Base-by-base conservation (phyloP, 1,284 basidiomycete genomes). In the Chondrostereum purpureum region DNA sequence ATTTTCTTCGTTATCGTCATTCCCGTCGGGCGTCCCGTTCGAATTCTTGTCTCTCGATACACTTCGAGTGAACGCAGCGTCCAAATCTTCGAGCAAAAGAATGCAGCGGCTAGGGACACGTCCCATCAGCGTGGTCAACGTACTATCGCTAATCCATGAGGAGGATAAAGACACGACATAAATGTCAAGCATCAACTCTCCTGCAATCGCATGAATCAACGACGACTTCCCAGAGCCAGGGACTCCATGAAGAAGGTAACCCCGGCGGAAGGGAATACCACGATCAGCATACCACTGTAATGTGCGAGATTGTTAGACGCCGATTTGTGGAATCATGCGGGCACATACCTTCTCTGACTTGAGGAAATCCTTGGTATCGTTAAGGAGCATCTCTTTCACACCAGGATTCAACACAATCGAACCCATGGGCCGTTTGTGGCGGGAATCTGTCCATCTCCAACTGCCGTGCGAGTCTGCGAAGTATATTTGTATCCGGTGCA, bases 381-480 rank as follows among this genome's bases (percentile, higher is more conserved):
- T 70, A 6, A 90, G 64, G 6, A 90, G 70, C 82, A 88, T 88
- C 62, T 89, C 87, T 64, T 90, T 90, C 38, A 89, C 84, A 46
- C 86, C 87, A 0, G 80, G 83, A 54, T 87, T 85, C 47, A 89
- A 71, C 8, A 89, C 86, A 55, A 89, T 88, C 54, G 80, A 84
- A 12, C 73, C 77, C 72, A 89, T 77, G 12, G 87, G 86, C 20
- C 86, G 76, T 63, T 88, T 88, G 62, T 88, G 86, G 35, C 86
- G 69, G 12, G 83, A 85, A 60, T 88, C 86, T 0, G 84, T 87
- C 82, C 84, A 89, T 40, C 85, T 69, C 87, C 87, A 89, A 42
- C 78, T 80, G 20, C 86, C 87, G 61, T 89, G 84, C n/a, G 83
- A 83, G 61, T 88, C 86, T 11, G 87, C 87, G 58, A 89, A 88